These are phyloP conservation scores for Penicillium lagena DNA, from an alignment of 495 filamentous ascomycete species.

Conservation along the genomic window DNA sequence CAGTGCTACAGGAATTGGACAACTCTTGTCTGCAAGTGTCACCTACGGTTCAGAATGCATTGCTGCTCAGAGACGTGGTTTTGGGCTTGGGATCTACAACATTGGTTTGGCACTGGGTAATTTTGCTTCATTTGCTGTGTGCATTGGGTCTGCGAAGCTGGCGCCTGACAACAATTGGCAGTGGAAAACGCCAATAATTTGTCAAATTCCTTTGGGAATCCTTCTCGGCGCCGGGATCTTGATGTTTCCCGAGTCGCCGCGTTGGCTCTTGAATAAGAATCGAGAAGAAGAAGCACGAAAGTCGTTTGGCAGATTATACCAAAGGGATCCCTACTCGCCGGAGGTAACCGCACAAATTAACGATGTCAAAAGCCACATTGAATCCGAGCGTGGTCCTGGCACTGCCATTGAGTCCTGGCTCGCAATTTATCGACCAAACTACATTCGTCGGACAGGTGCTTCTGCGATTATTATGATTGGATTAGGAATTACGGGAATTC, in stretches of 20 bases:
- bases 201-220: constrained; percentile 21
- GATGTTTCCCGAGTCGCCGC: constrained; percentile 26
- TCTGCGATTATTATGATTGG: constrained; percentile 21
- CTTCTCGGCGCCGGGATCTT: constrained; percentile 19
- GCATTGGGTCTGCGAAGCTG: constrained; percentile 16
- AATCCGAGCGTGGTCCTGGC: constrained; percentile 5
- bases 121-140: constrained; percentile 17
- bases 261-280: constrained; percentile 17
- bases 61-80: constrained; percentile 19
- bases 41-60: constrained; percentile 25
- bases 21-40: constrained; percentile 11
- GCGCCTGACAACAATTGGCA: constrained; percentile 19
- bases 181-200: constrained; percentile 25
- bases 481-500: constrained; percentile 20
- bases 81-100: constrained; percentile 20
- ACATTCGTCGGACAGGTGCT: constrained; percentile 14
- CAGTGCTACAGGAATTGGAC: constrained; percentile 19
- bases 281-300: constrained; percentile 16
- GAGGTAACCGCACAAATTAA: constrained; percentile 17
- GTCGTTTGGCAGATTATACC: constrained; percentile 16
- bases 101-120: constrained; percentile 21
- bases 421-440: constrained; percentile 16
- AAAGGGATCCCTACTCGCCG: constrained; percentile 11
- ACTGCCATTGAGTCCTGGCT: constrained; percentile 4
- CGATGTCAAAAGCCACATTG: constrained; percentile 17